Evolutionary conservation across 805 yeast species (phyloP).

Genomic region (Millerozyma miso): DNA sequence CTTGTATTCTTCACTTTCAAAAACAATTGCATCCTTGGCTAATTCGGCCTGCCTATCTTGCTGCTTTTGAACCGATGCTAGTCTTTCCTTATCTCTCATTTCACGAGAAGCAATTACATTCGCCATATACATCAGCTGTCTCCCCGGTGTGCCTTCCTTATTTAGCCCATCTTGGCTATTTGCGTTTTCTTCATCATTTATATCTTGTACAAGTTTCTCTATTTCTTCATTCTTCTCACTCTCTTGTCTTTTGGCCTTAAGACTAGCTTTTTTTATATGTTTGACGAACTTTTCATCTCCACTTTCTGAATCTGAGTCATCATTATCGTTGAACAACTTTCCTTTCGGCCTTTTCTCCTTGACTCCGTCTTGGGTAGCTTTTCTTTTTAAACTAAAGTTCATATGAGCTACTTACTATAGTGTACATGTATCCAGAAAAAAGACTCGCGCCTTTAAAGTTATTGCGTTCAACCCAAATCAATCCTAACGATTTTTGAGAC

Average conservation of each 20-base stretch:
- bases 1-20: slow-evolving; percentile 47
- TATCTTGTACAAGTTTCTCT: background rate
- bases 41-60: slow-evolving; percentile 31
- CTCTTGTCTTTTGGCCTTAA: slow-evolving; percentile 5
- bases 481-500: no score
- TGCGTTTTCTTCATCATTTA: background rate
- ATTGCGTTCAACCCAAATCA: background rate
- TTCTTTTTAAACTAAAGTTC: slow-evolving; percentile 6
- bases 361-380: background rate
- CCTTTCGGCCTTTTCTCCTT: background rate
- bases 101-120: slow-evolving; percentile 41
- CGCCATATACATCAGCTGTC: slow-evolving; percentile 25
- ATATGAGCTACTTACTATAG: no score
- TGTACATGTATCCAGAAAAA: background rate
- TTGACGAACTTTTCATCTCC: slow-evolving; percentile 6
- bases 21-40: slow-evolving; percentile 37
- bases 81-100: slow-evolving; percentile 42
- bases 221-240: slow-evolving; percentile 3
- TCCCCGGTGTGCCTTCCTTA: slow-evolving; percentile 10
- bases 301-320: slow-evolving; percentile 3
- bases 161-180: background rate
- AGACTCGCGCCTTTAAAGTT: background rate
- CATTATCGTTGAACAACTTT: background rate
- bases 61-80: slow-evolving; percentile 34
- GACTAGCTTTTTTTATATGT: slow-evolving; percentile 5